These are phyloP conservation scores for Magnaporthales sp. DNA, from an alignment of 2,329 filamentous ascomycete species.

Conservation along the genomic window DNA sequence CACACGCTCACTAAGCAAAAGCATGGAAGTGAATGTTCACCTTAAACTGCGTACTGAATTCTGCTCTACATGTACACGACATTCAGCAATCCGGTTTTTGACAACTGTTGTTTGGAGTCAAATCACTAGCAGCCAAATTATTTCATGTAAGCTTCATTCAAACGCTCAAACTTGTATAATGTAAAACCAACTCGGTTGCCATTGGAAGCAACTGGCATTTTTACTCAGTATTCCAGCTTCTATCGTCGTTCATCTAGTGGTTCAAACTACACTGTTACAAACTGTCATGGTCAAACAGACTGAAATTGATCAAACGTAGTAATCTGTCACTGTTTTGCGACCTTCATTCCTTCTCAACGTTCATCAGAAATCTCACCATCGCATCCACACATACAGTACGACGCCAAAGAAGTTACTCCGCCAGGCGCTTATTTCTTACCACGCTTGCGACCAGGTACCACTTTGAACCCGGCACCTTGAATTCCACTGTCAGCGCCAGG, in stretches of 20 bases:
- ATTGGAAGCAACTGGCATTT: neutral
- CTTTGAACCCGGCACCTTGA: constrained; percentile 63
- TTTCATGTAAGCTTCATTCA: neutral
- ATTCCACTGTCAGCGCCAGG: constrained; percentile 26
- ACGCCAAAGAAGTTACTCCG: neutral
- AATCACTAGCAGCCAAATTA: no score
- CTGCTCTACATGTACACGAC: neutral
- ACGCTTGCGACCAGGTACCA: constrained; percentile 90
- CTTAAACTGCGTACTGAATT: neutral
- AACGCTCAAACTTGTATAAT: neutral
- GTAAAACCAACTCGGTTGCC: neutral
- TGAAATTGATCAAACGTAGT: neutral
- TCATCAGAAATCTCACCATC: neutral
- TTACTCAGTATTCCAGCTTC: neutral
- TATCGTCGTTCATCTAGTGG: neutral
- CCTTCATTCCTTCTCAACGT: neutral
- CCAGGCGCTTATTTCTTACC: constrained; percentile 55
- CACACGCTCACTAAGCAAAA: neutral
- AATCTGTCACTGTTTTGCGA: neutral
- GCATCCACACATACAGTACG: neutral
- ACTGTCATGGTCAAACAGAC: no score
- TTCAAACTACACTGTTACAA: no score
- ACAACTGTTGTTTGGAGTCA: neutral
- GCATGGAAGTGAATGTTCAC: neutral
- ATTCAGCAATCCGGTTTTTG: neutral